Evolutionary conservation across 768 basidiomycete genomes (phyloP).

Genomic region (Termitomyces sp.): DNA sequence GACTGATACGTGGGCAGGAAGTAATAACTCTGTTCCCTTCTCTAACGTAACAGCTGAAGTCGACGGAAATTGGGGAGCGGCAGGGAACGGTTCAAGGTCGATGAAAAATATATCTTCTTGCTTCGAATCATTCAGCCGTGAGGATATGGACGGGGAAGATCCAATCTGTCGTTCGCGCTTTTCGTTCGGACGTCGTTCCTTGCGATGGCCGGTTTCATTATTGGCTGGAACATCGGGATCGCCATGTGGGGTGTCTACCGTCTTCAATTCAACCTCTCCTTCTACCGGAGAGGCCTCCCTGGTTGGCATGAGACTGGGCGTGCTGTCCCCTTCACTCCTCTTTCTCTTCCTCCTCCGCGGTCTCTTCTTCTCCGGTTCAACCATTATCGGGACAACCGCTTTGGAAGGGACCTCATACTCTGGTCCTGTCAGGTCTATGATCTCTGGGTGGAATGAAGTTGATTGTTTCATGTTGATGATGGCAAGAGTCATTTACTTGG

Average conservation of each 20-base stretch:
- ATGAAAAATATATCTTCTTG: constrained; percentile 38
- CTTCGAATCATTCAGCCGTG: constrained; percentile 8
- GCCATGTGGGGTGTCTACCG: background rate
- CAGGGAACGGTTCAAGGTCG: constrained; percentile 36
- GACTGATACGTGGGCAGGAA: constrained; percentile 69
- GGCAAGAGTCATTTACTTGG: background rate
- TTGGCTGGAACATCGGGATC: background rate
- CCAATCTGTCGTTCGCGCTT: constrained; percentile 2
- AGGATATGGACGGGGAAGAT: constrained; percentile 11
- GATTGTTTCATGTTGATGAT: background rate
- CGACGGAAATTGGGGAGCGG: constrained; percentile 10
- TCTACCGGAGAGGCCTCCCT: constrained; percentile 16
- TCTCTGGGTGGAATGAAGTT: constrained; percentile 14
- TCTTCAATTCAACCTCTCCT: constrained; percentile 9
- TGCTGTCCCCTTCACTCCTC: constrained; percentile 18
- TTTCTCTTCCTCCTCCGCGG: constrained; percentile 20
- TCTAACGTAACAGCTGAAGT: constrained; percentile 9
- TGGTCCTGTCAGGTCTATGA: constrained; percentile 27
- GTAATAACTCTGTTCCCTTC: constrained; percentile 32
- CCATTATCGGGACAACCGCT: background rate
- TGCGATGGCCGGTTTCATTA: background rate
- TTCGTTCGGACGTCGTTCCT: constrained; percentile 4
- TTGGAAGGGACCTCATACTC: background rate
- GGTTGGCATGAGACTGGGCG: constrained; percentile 12
- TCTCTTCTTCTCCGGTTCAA: constrained; percentile 12